Base-by-base conservation (phyloP, 116 monocot genomes). In the Thalassia testudinum region DNA sequence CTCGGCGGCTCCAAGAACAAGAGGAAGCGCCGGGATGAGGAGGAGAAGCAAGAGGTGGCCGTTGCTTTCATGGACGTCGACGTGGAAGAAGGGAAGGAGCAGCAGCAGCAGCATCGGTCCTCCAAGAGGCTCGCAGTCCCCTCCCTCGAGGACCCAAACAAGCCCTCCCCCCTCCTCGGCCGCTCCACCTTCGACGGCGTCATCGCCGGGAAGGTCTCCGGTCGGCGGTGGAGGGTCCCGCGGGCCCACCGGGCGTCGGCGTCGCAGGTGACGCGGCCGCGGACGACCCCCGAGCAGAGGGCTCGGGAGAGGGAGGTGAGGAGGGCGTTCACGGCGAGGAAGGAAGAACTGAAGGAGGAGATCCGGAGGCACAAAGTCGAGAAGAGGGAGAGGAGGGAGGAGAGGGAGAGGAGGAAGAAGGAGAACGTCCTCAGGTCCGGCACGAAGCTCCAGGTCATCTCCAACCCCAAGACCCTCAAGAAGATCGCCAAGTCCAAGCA, bases 401-500 rank as follows among this genome's bases (percentile, higher is more conserved):
- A 67, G 60, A 53, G 52, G 43, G 60, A 60, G 60, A 67, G 53
- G 60, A 67, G 18, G 67, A 67, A 60, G 37, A 60, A 59, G 44
- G 67, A 67, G 45, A 67, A 59, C 42, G 22, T 60, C 0, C 45
- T 93, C 45, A 70, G 66, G 26, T 59, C 87, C 0, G 93, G 93
- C 18, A 83, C 78, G 13, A 87, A 78, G 69, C 54, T 83, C 24
- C 93, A 93, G 72, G 72, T 57, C 69, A 87, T 93, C 53, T 72
- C 78, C 16, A 93, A 93, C 51, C 93, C 87, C 0, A 93, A 93
- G 54, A 93, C 93, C 2, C 57, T 93, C 62, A 66, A 93, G 76
- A 93, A 87, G 81, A 93, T 93, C 20, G 81, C 87, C 45, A 93
- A 93, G 67, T 80, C 83, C 16, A 93, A 81, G 75, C 66, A 93